Conservation (phyloP, 176 grass and related monocot species). For the barley (Hordeum vulgare) region MorexV3_pseudomolecules_assembly NC_058518.1:478401517-478402016, state of each 20-base stretch:
- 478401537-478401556: not conserved
- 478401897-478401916: not conserved
- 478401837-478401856: not conserved
- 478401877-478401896: not conserved
- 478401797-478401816: not conserved
- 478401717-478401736: not conserved
- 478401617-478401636: not conserved
- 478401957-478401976: not conserved
- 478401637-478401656: not conserved
- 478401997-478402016: no score
- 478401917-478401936: not conserved
- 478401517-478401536: no score
- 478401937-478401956: not conserved
- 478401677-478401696: not conserved
- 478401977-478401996: not conserved
- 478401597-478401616: not conserved
- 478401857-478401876: not conserved
- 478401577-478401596: not conserved
- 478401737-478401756: not conserved
- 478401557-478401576: not conserved
- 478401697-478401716: not conserved
- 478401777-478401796: not conserved
- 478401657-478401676: not conserved
- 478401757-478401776: not conserved
- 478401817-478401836: not conserved